Percentiles rank a stretch among this genome's conserved stretches.
phyloP scores from a whole-genome alignment of 352 stramenopile genomes.

The Phytophthora ohioensis region DNA sequence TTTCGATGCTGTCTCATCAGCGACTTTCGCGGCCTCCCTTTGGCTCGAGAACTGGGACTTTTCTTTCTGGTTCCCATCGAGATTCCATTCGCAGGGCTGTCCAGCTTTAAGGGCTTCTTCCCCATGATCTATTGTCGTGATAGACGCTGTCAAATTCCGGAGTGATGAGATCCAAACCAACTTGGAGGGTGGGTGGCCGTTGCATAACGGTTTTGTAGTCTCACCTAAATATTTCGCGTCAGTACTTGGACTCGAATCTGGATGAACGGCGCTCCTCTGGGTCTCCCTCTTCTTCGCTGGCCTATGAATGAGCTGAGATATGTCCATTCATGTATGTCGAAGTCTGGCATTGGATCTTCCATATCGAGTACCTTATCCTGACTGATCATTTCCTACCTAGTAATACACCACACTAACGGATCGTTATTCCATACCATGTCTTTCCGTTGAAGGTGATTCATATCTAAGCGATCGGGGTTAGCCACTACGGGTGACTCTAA shows the following conservation, averaged over 20 bases:
- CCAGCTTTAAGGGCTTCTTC: conserved; percentile 28
- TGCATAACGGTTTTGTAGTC: too few species aligned
- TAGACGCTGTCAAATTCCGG: conserved; percentile 5
- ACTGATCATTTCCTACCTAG: neutral
- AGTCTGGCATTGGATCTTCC: too few species aligned
- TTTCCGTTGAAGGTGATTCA: conserved; percentile 9
- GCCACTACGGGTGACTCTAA: neutral
- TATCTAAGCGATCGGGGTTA: conserved; percentile 24
- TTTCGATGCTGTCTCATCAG: conserved; percentile 29
- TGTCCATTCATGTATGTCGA: too few species aligned
- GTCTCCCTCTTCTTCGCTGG: too few species aligned
- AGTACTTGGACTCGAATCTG: too few species aligned
- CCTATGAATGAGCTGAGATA: too few species aligned
- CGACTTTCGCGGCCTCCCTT: conserved; percentile 28
- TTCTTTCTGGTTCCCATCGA: conserved; percentile 10
- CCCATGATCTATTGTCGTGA: conserved; percentile 19
- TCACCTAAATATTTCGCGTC: too few species aligned
- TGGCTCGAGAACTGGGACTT: conserved; percentile 5
- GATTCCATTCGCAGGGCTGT: conserved; percentile 5
- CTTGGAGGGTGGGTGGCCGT: neutral
- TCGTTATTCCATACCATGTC: conserved; percentile 19
- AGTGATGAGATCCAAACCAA: conserved; percentile 27
- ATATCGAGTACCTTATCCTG: too few species aligned
- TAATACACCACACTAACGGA: conserved; percentile 8
- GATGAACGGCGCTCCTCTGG: too few species aligned